Conservation (phyloP, 225 moss, liverwort and hornwort species). For the Neckera pumila region DNA sequence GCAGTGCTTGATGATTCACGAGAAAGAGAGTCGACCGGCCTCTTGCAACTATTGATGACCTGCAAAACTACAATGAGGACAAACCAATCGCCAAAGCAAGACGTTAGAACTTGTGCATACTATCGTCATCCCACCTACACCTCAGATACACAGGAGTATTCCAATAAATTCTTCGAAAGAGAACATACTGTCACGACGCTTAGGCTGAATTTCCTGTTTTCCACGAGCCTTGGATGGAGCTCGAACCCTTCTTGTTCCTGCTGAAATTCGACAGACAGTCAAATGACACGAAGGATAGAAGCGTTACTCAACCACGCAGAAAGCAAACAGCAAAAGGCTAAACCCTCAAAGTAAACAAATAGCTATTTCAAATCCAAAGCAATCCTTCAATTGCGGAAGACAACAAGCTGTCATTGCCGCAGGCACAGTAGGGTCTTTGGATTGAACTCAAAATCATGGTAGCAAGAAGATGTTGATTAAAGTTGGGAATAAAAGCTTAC, state of each 20-base stretch:
- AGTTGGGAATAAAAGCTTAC: not conserved
- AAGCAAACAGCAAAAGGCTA: not conserved
- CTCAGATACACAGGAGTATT: not conserved
- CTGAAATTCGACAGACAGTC: conserved; percentile 3
- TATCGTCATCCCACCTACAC: not conserved
- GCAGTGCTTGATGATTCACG: not conserved
- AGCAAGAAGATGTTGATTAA: not conserved
- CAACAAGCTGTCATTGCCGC: not conserved
- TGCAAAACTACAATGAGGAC: conserved; percentile 10
- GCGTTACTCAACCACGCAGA: not conserved
- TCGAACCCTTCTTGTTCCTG: not conserved
- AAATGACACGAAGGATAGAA: not conserved
- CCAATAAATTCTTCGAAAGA: not conserved
- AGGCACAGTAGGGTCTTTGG: not conserved
- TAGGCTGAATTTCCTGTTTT: not conserved
- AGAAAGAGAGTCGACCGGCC: not conserved
- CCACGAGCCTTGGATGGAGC: not conserved
- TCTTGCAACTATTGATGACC: conserved; percentile 18
- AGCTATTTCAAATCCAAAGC: not conserved
- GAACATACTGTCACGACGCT: conserved; percentile 26
- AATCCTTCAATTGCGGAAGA: not conserved
- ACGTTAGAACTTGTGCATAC: not conserved
- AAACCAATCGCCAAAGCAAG: not conserved
- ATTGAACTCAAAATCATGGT: not conserved
- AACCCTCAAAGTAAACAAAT: not conserved